A percentile compares a stretch with the other conserved stretches of the same genome.
Evolutionary conservation across 2,329 filamentous ascomycete species (phyloP).

Genomic region (Sordariomycetes sp.): DNA sequence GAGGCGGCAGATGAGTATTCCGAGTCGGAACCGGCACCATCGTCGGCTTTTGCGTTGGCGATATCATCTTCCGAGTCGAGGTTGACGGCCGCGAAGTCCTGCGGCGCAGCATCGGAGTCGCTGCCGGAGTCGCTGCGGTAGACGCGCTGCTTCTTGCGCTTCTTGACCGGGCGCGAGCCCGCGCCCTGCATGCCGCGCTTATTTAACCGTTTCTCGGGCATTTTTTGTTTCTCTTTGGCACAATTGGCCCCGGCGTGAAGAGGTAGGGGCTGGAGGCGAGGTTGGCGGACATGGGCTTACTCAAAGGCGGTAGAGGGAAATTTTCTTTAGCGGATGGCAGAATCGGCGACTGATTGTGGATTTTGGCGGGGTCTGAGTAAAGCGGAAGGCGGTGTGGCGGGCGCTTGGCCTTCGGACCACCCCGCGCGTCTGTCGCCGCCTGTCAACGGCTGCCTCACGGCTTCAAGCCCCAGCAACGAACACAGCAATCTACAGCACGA

Average conservation of each 20-base stretch:
- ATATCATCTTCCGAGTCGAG: constrained; percentile 49
- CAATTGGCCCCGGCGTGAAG: neutral
- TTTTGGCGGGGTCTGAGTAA: neutral
- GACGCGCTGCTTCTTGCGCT: constrained; percentile 29
- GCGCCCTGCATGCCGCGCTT: constrained; percentile 22
- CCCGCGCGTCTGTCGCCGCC: neutral
- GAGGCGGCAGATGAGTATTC: constrained; percentile 21
- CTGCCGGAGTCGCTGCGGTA: constrained; percentile 41
- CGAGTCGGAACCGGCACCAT: constrained; percentile 28
- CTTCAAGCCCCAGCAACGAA: no score
- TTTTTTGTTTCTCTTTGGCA: constrained; percentile 4
- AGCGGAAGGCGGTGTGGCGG: neutral
- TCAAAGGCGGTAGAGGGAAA: constrained; percentile 2
- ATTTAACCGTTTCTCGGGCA: constrained; percentile 18
- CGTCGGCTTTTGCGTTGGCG: constrained; percentile 40
- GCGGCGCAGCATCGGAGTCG: constrained; percentile 1
- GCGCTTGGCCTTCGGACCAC: neutral
- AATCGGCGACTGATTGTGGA: neutral
- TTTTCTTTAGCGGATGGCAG: constrained; percentile 5
- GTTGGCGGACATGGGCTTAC: neutral
- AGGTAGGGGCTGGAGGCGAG: neutral
- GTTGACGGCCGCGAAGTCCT: constrained; percentile 39
- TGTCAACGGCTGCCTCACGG: neutral
- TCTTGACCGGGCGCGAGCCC: constrained; percentile 35
- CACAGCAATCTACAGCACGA: no score